Base-by-base conservation (phyloP, 192 early-diverging fungal genomes). In the Mortierella antarctica region DNA sequence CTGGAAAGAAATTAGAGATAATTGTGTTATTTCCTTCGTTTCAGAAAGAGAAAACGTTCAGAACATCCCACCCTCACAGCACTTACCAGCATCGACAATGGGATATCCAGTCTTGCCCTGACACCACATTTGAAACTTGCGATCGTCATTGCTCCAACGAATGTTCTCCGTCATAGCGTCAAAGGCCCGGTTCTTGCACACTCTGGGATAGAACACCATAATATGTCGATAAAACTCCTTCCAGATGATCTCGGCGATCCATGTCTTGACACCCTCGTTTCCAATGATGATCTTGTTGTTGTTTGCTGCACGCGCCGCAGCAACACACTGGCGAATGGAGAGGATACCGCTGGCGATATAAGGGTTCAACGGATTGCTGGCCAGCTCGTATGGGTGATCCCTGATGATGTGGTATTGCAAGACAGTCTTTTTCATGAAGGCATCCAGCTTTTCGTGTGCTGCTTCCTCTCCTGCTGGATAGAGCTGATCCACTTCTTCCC, bases 151-250 rank as follows among this genome's bases (percentile, higher is more conserved):
- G 58, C 66, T 75, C 91, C 91, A 94, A 40, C 67, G 65, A 31
- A 94, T 70, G 39, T 71, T 55, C 42, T 86, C 85, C 17, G 84
- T 86, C 39, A 86, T 72, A 8, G 56, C 66, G 60, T 88, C 87
- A 78, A 88, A 91, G 7, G 90, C 74, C n/a, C 61, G 67, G 71
- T 88, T 86, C 82, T 84, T 91, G 69, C 82, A 89, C 2, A 93
- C 86, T 41, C 73, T 71, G 3, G 90, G 90, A 74, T 85, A 93
- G 46, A 77, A 80, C 7, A 90, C 76, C 41, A 89, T 51, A 31
- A 93, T 83, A 59, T 89, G 69, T 10, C 83, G 71, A 80, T 91
- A 93, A 69, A 93, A 93, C 44, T 93, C 91, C 77, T 80, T 82
- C 91, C 90, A 91, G 13, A 84, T 67, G 18, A 93, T 51, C 62